Evolutionary conservation across 2,329 filamentous ascomycete genomes (phyloP).

Genomic region (Fusarium redolens): DNA sequence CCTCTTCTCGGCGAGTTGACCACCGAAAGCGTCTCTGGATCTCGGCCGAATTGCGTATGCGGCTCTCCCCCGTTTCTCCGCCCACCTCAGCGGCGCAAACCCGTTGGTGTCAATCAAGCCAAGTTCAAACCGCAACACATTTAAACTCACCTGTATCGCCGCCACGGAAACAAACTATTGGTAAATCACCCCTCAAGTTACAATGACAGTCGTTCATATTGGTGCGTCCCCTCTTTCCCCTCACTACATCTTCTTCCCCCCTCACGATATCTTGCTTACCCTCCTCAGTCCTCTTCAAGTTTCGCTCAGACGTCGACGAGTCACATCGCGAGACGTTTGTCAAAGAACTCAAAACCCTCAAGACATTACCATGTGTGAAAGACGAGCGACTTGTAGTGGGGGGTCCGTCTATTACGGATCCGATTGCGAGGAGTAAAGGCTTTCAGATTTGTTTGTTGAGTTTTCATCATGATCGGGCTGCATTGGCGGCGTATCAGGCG

Average conservation of each 20-base stretch:
- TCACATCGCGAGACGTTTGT: constrained; percentile 59
- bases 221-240: constrained; percentile 35
- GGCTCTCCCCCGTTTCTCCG: background rate
- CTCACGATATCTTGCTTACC: background rate
- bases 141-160: background rate
- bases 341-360: constrained; percentile 60
- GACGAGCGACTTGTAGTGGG: constrained; percentile 62
- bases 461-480: constrained; percentile 59
- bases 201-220: constrained; percentile 52
- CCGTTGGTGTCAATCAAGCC: background rate
- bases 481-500: constrained; percentile 63
- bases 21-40: background rate
- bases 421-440: constrained; percentile 63
- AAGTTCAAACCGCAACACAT: background rate
- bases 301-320: constrained; percentile 54
- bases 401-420: constrained; percentile 63
- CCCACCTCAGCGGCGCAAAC: background rate
- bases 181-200: background rate
- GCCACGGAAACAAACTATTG: background rate
- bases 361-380: constrained; percentile 59
- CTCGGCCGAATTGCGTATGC: background rate
- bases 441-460: constrained; percentile 64
- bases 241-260: background rate
- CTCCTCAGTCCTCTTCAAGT: constrained; percentile 61
- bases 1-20: too few species aligned